Evolutionary conservation across 331 rosid species (phyloP), one percentile per base, ranked within the genome.

Genomic region (Dryas integrifolia): DNA sequence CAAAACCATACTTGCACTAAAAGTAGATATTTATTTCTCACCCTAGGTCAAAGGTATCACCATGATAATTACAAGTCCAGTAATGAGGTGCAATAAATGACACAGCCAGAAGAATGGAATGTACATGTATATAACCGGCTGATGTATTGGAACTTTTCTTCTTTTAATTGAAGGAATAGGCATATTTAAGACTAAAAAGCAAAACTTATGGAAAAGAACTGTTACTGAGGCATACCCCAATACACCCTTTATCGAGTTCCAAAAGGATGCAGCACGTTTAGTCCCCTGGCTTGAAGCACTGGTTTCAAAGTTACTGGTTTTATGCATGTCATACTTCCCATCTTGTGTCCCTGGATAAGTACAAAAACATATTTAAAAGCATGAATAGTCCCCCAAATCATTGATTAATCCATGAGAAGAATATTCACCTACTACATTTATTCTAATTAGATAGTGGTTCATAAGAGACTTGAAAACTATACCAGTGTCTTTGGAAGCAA

Each of bases 181-280:
- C 43, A 63, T 39, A 18, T 12, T 47, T 21, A 18, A 35, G 49
- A 51, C 9, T 15, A 30, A 49, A 48, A 55, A 45, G 16, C 6
- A 30, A 4, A 53, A 39, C 64, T 11, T 6, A 66, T 5, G 14
- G 59, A 58, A 50, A 51, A 26, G 21, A 67, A 67, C 63, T 7
- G 70, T 2, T 44, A 44, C 35, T 14, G 48, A 64, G 74, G 76
- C 52, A 41, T 89, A 95, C 98, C 99, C 81, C 67, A 92, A 38
- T 79, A 89, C 67, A 61, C 80, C 77, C 77, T 83, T 85, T 70
- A 92, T 77, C 55, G 96, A 88, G 58, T 76, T 74, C 92, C 97
- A 92, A 4, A 87, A 58, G 43, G 92, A 82, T 49, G 70, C 51
- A 70, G 8, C 70, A 57, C 58, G 70, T 76, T 83, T 60, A 26